A percentile compares a stretch with the other conserved stretches of the same genome.
Evolutionary conservation across 2,329 filamentous ascomycete genomes (phyloP).

Genomic region (Metarhizium brunneum): DNA sequence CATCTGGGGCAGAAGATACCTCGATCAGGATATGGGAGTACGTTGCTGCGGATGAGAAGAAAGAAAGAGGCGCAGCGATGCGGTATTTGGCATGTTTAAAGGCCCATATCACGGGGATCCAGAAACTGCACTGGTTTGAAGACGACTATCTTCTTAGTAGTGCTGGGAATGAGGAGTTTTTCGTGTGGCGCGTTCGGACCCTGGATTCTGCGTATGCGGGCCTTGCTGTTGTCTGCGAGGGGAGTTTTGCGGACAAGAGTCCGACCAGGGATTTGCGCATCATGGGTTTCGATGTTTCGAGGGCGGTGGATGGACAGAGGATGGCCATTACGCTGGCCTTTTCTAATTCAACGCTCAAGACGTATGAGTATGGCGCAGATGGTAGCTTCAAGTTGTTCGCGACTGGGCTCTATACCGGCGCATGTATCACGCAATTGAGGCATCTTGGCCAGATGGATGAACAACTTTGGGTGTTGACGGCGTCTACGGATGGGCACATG

Average conservation of each 20-base stretch:
- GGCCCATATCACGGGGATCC: conserved; percentile 74
- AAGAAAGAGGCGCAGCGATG: conserved; percentile 12
- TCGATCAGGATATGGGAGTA: conserved; percentile 64
- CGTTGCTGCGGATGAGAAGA: conserved; percentile 7
- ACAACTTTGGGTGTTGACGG: conserved; percentile 46
- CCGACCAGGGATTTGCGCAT: conserved; percentile 63
- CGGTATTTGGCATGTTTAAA: conserved; percentile 57
- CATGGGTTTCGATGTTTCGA: conserved; percentile 61
- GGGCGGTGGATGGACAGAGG: conserved; percentile 11
- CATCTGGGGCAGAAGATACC: conserved; percentile 65
- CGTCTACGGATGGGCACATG: conserved; percentile 74
- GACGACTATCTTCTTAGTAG: conserved; percentile 72
- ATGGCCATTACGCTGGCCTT: conserved; percentile 64
- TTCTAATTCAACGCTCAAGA: conserved; percentile 73
- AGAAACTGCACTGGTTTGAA: conserved; percentile 68
- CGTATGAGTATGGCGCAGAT: conserved; percentile 37
- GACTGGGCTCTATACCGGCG: conserved; percentile 54
- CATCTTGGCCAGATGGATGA: conserved; percentile 26
- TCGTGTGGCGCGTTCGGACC: conserved; percentile 61
- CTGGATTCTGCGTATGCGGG: conserved; percentile 40
- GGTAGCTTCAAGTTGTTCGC: conserved; percentile 40
- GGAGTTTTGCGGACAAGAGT: conserved; percentile 40
- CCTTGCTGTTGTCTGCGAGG: conserved; percentile 49
- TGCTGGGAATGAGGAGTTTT: conserved; percentile 82
- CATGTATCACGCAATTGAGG: conserved; percentile 62